Conservation (phyloP, 176 grass and related monocot genomes). For the Carex kokanica region DNA sequence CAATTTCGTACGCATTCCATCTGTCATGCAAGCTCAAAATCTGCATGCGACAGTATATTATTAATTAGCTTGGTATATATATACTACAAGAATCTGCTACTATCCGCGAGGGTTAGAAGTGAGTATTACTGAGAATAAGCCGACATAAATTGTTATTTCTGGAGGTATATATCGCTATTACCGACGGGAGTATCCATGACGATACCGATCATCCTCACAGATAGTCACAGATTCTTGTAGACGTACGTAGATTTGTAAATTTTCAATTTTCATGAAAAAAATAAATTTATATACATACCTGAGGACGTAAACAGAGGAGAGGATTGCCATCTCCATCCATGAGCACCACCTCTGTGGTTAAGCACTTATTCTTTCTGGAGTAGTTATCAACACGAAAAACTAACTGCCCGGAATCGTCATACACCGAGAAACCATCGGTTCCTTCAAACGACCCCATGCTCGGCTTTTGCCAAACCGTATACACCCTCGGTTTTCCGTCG, state of each 20-base stretch:
- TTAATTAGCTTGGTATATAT: too few species aligned
- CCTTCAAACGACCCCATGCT: constrained; percentile 36
- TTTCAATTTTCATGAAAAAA: background rate
- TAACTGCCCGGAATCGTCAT: constrained; percentile 15
- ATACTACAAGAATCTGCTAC: too few species aligned
- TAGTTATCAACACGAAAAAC: constrained; percentile 67
- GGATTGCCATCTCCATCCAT: constrained; percentile 57
- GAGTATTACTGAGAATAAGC: too few species aligned
- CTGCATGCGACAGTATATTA: background rate
- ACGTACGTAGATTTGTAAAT: too few species aligned
- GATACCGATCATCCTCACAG: too few species aligned
- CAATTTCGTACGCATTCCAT: background rate
- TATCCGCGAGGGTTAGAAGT: too few species aligned
- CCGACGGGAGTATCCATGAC: too few species aligned
- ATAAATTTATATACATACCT: constrained; percentile 23
- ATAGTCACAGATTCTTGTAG: too few species aligned
- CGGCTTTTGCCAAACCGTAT: constrained; percentile 37
- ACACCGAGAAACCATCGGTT: constrained; percentile 40
- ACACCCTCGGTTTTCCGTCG: background rate
- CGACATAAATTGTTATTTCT: too few species aligned
- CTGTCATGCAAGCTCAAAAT: background rate
- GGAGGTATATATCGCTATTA: too few species aligned
- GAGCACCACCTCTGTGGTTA: constrained; percentile 59
- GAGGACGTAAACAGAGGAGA: constrained; percentile 50
- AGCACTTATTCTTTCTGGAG: constrained; percentile 43